These are phyloP conservation scores for Aquilaria sinensis DNA, from an alignment of 345 rosid genomes.

Conservation along the genomic window DNA sequence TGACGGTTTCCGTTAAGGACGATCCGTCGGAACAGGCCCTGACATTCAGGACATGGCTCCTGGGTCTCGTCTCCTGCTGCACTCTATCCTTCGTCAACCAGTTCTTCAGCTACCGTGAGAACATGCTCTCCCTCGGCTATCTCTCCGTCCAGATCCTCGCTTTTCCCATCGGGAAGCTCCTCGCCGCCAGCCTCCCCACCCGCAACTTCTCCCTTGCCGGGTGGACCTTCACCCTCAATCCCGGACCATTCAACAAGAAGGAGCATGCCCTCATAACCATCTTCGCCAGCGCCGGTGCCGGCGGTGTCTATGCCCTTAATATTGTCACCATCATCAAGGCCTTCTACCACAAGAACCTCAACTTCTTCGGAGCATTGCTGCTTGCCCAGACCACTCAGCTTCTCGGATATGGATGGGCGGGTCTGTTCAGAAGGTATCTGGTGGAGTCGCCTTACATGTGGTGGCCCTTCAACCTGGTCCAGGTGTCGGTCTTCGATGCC, in stretches of 20 bases:
- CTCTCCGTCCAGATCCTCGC: slow-evolving; percentile 42
- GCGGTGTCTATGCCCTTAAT: slow-evolving; percentile 34
- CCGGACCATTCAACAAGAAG: slow-evolving; percentile 46
- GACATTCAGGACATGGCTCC: slow-evolving; percentile 56
- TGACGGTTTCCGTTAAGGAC: slow-evolving; percentile 47
- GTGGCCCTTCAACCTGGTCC: slow-evolving; percentile 52
- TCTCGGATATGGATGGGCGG: slow-evolving; percentile 57
- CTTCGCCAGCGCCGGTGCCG: slow-evolving; percentile 44
- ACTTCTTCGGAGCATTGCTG: slow-evolving; percentile 14
- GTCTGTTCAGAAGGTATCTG: slow-evolving; percentile 40
- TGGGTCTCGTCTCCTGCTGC: slow-evolving; percentile 34
- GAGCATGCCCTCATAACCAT: slow-evolving; percentile 56
- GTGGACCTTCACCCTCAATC: slow-evolving; percentile 42
- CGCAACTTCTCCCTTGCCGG: slow-evolving; percentile 26
- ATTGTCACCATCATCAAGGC: slow-evolving; percentile 42
- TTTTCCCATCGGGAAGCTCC: slow-evolving; percentile 37
- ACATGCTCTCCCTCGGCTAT: slow-evolving; percentile 29
- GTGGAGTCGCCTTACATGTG: slow-evolving; percentile 59
- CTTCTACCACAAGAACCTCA: slow-evolving; percentile 34
- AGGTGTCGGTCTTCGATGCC: slow-evolving; percentile 48
- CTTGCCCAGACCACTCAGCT: slow-evolving; percentile 46
- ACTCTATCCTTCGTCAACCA: slow-evolving; percentile 49
- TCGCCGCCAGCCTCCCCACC: slow-evolving; percentile 46
- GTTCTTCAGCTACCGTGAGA: slow-evolving; percentile 40
- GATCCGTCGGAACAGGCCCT: slow-evolving; percentile 38